These are phyloP conservation scores for Thelephora terrestris DNA, from an alignment of 1,284 basidiomycete genomes.

Conservation along the genomic window DNA sequence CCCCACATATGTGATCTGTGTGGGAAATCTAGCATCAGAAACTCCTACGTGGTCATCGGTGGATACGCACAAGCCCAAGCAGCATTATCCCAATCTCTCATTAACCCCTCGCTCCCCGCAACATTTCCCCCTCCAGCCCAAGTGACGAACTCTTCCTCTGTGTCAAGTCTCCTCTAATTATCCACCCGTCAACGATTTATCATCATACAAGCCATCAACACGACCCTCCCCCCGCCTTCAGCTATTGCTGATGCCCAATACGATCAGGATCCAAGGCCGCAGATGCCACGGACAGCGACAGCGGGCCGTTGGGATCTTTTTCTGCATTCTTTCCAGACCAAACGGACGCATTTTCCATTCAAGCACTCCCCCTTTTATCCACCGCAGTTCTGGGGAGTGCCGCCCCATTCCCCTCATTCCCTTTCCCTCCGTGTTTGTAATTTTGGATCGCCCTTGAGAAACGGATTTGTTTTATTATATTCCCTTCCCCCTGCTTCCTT, in stretches of 20 bases:
- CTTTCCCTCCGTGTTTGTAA: constrained; percentile 15
- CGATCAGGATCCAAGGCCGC: constrained; percentile 3
- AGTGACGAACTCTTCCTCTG: neutral
- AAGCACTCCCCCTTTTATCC: constrained; percentile 26
- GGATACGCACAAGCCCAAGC: too few relatives aligned
- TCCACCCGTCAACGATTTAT: constrained; percentile 4
- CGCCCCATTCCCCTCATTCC: constrained; percentile 19
- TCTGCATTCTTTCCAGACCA: constrained; percentile 21
- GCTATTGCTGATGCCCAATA: neutral
- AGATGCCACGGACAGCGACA: constrained; percentile 4
- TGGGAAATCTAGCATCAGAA: too few relatives aligned
- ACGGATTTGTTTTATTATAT: constrained; percentile 1
- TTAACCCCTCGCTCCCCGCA: too few relatives aligned
- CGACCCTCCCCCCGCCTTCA: constrained; percentile 9
- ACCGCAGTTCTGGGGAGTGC: constrained; percentile 10
- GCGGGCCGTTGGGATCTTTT: constrained; percentile 23
- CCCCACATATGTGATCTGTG: too few relatives aligned
- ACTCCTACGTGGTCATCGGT: too few relatives aligned
- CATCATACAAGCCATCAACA: constrained; percentile 11
- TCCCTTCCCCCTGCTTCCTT: constrained; percentile 3
- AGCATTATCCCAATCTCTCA: too few relatives aligned
- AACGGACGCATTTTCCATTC: constrained; percentile 65
- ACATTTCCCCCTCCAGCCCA: too few relatives aligned
- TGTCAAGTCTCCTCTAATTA: constrained; percentile 3
- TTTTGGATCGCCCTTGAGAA: constrained; percentile 18